Evolutionary conservation across 768 basidiomycete species (phyloP), one percentile per base, ranked within the genome.

Genomic region (Boletellus ananas): DNA sequence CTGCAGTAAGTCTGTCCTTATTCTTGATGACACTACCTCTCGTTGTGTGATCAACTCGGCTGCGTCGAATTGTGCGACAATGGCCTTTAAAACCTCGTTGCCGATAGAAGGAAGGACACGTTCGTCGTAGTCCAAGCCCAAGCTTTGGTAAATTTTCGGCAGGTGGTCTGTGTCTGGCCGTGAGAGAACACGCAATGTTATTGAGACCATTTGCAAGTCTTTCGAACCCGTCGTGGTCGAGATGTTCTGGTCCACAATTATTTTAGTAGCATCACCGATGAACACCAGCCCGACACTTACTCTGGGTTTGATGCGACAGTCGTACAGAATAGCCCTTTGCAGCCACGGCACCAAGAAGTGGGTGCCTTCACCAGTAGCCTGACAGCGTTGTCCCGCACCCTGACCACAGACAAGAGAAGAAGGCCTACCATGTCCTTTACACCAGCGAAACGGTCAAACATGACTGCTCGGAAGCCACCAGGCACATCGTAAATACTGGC

Each of bases 161-260:
- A 99, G 77, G 67, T 95, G 90, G 27, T 79, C 72, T 33, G 87
- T 81, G 71, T 98, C 94, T 16, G 96, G 96, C 44, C 94, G 78
- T 20, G 93, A 96, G 58, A 99, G 81, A 33, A 99, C 95, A 50
- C 96, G 89, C 44, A 98, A 80, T 0, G 95, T 98, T 47, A 99
- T 85, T 31, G 94, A 90, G 49, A 99, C 91, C 93, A 97, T 98
- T 71, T 98, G 95, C 72, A 99, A 74, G 68, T 99, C 94, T 67
- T 98, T 98, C 10, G 94, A 97, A 31, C 96, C 96, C 20, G 96
- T 98, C 2, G 90, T 96, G 2, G 96, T 97, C n/a, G 90, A 94
- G 49, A 98, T 98, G 64, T 96, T 96, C 91, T 95, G 56, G 52
- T 16, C 14, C 50, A 25, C 6, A 10, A 25, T 44, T 4, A 29